Conservation (phyloP, 495 filamentous ascomycete genomes). For the Aspergillus kassunensis region DNA sequence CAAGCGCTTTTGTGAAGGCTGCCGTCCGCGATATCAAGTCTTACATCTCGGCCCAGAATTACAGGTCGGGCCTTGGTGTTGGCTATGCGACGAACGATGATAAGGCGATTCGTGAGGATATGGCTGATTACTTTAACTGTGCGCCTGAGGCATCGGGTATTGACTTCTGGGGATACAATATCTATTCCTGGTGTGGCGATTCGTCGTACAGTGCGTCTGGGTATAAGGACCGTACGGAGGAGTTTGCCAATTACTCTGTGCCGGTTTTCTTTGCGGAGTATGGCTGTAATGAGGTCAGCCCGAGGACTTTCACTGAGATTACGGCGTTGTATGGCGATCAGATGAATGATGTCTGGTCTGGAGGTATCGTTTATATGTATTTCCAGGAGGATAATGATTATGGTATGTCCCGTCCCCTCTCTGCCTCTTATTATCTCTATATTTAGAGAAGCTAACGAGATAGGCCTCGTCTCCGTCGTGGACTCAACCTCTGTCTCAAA, state of each 20-base stretch:
- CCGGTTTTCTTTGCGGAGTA: conserved; percentile 98
- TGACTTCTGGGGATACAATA: conserved; percentile 99
- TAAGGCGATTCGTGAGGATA: conserved; percentile 64
- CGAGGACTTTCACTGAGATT: conserved; percentile 85
- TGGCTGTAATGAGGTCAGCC: conserved; percentile 78
- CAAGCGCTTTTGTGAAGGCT: conserved; percentile 92
- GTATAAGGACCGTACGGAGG: conserved; percentile 71
- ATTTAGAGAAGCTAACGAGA: conserved; percentile 1
- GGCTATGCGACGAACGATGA: conserved; percentile 96
- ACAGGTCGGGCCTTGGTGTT: conserved; percentile 69
- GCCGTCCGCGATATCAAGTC: conserved; percentile 92
- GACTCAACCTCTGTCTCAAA: conserved; percentile 54
- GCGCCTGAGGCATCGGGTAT: conserved; percentile 60
- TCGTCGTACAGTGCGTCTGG: conserved; percentile 69
- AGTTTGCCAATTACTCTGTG: conserved; percentile 83
- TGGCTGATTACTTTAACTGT: conserved; percentile 94
- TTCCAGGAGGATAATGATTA: conserved; percentile 89
- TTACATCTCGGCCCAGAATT: conserved; percentile 76
- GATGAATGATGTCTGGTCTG: conserved; percentile 85
- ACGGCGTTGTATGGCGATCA: conserved; percentile 69
- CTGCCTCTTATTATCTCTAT: background rate
- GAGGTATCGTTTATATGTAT: conserved; percentile 97
- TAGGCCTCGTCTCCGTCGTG: conserved; percentile 67
- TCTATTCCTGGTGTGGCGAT: conserved; percentile 95
- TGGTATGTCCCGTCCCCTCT: conserved; percentile 45